Conservation (phyloP, 495 filamentous ascomycete genomes). For the Tuber umbilicatum region DNA sequence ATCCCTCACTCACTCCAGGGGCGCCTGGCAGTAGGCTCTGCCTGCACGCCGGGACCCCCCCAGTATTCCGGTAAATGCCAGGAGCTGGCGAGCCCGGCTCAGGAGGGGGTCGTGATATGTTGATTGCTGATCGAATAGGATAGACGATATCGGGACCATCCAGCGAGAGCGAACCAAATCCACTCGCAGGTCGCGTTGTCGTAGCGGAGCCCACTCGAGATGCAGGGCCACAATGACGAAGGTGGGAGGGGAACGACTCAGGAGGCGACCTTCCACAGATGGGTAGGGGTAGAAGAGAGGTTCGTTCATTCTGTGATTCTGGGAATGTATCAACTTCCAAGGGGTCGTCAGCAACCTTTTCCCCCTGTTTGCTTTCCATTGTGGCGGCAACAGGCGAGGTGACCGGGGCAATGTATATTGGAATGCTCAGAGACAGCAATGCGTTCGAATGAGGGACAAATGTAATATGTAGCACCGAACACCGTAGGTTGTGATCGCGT, state of each 20-base stretch:
- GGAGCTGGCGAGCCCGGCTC: slow-evolving; percentile 13
- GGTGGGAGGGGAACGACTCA: slow-evolving; percentile 2
- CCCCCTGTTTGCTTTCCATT: neutral
- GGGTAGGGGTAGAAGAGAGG: neutral
- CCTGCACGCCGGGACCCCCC: neutral
- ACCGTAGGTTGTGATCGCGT: neutral
- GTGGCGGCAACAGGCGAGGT: neutral
- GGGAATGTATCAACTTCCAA: neutral
- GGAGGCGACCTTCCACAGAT: slow-evolving; percentile 9
- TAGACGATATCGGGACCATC: slow-evolving; percentile 63
- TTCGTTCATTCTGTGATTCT: neutral
- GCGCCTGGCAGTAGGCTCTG: neutral
- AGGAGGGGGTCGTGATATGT: slow-evolving; percentile 56
- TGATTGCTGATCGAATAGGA: slow-evolving; percentile 74
- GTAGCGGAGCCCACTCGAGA: neutral
- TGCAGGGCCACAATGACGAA: slow-evolving; percentile 3
- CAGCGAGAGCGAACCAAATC: slow-evolving; percentile 44
- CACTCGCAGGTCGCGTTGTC: slow-evolving; percentile 8
- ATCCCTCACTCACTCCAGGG: slow-evolving; percentile 16
- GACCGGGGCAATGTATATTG: neutral
- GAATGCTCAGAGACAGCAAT: neutral
- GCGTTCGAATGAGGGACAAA: neutral
- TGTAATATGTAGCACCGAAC: neutral
- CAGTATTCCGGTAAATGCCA: slow-evolving; percentile 10
- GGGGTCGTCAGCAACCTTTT: neutral